Conservation (phyloP, 495 filamentous ascomycete genomes). For the Penicillium bialowiezense region DNA sequence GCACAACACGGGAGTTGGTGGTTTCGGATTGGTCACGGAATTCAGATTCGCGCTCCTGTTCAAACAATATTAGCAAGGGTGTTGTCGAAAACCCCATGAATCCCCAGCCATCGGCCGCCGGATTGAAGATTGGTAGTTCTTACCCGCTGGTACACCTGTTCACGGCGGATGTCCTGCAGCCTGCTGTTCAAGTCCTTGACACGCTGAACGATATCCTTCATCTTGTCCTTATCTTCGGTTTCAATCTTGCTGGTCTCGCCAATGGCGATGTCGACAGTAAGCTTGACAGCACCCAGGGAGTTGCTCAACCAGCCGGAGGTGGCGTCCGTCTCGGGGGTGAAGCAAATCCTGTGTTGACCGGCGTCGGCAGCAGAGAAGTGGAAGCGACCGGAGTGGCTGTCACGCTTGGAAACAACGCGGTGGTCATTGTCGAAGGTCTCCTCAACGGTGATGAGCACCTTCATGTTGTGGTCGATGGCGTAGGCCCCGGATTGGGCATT, state of each 20-base stretch:
- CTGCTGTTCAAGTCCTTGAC: slow-evolving; percentile 87
- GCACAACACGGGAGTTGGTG: slow-evolving; percentile 88
- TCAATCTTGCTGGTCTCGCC: slow-evolving; percentile 95
- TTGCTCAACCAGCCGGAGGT: slow-evolving; percentile 67
- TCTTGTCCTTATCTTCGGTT: slow-evolving; percentile 89
- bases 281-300: slow-evolving; percentile 69
- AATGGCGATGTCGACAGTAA: slow-evolving; percentile 89
- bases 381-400: slow-evolving; percentile 74
- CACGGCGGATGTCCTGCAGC: slow-evolving; percentile 83
- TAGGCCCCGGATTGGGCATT: slow-evolving; percentile 61
- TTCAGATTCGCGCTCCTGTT: slow-evolving; percentile 91
- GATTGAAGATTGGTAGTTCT: slow-evolving; percentile 30
- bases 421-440: slow-evolving; percentile 99
- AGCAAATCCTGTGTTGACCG: slow-evolving; percentile 92
- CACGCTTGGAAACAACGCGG: slow-evolving; percentile 84
- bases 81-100: not conserved
- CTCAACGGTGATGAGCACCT: slow-evolving; percentile 87
- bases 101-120: no score
- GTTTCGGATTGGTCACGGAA: slow-evolving; percentile 96
- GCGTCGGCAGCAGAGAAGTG: slow-evolving; percentile 94
- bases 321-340: slow-evolving; percentile 69
- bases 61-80: slow-evolving; percentile 1
- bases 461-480: slow-evolving; percentile 66
- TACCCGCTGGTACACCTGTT: slow-evolving; percentile 96
- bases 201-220: slow-evolving; percentile 83